phyloP scores from a whole-genome alignment of 305 asterid species.

The Euphrasia arctica region DNA sequence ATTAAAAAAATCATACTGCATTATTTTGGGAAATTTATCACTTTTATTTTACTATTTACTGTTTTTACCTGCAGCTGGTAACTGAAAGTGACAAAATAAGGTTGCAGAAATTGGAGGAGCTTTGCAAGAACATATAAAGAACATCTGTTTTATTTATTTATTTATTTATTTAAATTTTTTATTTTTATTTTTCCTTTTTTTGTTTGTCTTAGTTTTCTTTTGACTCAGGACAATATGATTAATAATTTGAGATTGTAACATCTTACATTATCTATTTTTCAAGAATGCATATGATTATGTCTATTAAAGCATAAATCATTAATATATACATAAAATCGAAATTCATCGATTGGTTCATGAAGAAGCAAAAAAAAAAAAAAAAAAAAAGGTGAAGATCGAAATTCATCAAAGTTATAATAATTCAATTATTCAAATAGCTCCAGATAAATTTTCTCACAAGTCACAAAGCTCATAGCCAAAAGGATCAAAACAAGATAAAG shows the following conservation, averaged over 20 bases:
- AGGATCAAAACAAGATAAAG: not conserved
- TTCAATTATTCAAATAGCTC: too few species aligned
- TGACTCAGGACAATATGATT: not conserved
- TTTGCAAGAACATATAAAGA: slow-evolving; percentile 52
- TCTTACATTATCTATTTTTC: slow-evolving; percentile 13
- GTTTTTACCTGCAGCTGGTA: slow-evolving; percentile 45
- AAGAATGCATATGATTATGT: slow-evolving; percentile 21
- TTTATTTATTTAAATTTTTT: not conserved
- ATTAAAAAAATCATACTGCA: too few species aligned
- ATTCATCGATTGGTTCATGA: too few species aligned
- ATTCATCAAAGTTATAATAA: too few species aligned
- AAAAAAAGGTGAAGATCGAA: too few species aligned
- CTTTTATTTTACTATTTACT: not conserved
- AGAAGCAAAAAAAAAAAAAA: too few species aligned
- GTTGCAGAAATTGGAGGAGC: slow-evolving; percentile 74
- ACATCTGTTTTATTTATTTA: too few species aligned
- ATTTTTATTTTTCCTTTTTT: not conserved
- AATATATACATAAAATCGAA: too few species aligned
- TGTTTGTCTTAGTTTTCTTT: not conserved
- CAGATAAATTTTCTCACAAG: too few species aligned
- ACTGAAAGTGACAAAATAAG: slow-evolving; percentile 73
- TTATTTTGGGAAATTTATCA: too few species aligned
- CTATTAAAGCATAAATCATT: slow-evolving; percentile 1
- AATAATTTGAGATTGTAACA: not conserved
- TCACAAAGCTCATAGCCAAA: too few species aligned